Evolutionary conservation across 805 yeast genomes (phyloP), one percentile per base, ranked within the genome.

Genomic region (Phaffomyces antillensis): DNA sequence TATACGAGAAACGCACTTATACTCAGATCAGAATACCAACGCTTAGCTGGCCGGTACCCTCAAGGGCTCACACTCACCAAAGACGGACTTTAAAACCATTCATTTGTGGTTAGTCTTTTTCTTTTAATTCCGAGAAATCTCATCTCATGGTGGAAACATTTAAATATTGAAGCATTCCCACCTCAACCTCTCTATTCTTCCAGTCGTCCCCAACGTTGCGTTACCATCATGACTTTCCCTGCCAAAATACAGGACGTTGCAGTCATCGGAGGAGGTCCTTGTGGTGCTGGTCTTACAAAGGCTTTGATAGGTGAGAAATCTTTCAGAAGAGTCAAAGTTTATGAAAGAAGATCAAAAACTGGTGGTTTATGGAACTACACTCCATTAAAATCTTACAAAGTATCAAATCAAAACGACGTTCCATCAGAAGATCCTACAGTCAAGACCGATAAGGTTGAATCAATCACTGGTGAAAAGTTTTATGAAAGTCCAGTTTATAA

Each of bases 301-400:
- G 86, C 89, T 0, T 66, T 86, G 11, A 51, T 75, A 8, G 72
- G 68, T 10, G 89, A 81, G 52, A 55, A 61, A 1, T 58, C 64
- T 4, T 73, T 75, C 50, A 64, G 69, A 31, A 55, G 61, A 38
- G 68, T 86, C 40, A 76, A 73, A 24, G 68, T 83, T 6, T 84
- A 72, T 56, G 95, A 86, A 51, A 67, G 74, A 39, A 71, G 84
- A 49, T 52, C 65, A 8, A 60, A 62, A n/a, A 58, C 75, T n/a
- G 96, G 95, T 13, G 96, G 96, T 0, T 65, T 86, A 9, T 87
- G 96, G 96, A 75, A 79, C 57, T 83, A 71, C 36, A 54, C 61
- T 1, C 45, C 45, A 3, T 37, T 39, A 10, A 58, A 58, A 36
- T 47, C 53, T 2, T 36, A 43, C 1, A 25, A 39, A 9, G 26